These are phyloP conservation scores for Neophaeococcomyces mojaviensis DNA, from an alignment of 2,329 filamentous ascomycete species.

Conservation along the genomic window DNA sequence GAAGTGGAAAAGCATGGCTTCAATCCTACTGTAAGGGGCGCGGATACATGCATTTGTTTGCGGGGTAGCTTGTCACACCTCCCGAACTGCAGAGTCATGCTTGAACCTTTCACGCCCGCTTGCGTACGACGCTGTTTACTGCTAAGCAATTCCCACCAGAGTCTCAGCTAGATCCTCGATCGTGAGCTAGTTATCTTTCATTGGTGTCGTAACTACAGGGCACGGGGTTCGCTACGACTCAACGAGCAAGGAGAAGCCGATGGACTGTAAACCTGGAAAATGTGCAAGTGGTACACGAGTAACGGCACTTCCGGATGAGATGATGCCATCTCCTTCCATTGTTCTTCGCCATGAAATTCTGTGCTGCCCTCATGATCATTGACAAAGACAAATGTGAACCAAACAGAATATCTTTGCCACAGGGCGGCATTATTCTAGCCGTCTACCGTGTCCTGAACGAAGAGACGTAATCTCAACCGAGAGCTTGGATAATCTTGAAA, in stretches of 20 bases:
- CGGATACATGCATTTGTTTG: constrained; percentile 2
- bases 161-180: neutral
- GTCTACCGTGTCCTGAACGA: neutral
- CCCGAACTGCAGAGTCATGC: neutral
- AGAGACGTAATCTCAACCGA: neutral
- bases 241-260: too few relatives aligned
- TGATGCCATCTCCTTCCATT: constrained; percentile 4
- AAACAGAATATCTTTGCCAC: neutral
- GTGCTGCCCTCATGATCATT: constrained; percentile 3
- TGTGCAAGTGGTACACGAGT: neutral
- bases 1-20: neutral
- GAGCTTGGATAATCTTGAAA: neutral
- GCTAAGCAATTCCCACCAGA: neutral
- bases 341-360: neutral
- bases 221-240: too few relatives aligned
- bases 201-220: too few relatives aligned
- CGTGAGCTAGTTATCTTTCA: too few relatives aligned
- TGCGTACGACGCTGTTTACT: too few relatives aligned
- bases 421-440: neutral
- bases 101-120: too few relatives aligned
- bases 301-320: constrained; percentile 1
- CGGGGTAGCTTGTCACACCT: constrained; percentile 5
- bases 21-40: constrained; percentile 9
- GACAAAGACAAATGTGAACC: neutral
- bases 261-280: too few relatives aligned